Conservation (phyloP, 2,329 filamentous ascomycete genomes). For the Fonsecaea erecta region DNA sequence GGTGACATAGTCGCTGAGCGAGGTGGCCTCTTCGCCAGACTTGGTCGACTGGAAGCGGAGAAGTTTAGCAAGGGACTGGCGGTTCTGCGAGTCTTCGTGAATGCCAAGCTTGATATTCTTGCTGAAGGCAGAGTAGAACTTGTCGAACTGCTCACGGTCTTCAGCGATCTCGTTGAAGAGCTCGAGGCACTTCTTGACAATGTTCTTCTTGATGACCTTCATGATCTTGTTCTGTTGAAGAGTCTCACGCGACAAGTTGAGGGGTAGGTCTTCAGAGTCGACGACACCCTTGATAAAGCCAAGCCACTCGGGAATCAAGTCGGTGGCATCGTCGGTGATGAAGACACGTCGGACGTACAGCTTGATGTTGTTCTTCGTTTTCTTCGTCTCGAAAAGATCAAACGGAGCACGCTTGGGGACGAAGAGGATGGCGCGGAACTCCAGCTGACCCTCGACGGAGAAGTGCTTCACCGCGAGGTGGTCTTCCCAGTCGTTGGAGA, state of each 20-base stretch:
- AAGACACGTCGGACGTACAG: conserved; percentile 99
- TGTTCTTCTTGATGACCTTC: conserved; percentile 99
- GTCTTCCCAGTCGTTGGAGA: conserved; percentile 99
- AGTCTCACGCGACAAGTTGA: conserved; percentile 99
- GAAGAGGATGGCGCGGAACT: conserved; percentile 99
- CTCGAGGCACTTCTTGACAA: conserved; percentile 99
- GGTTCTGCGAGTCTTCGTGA: conserved; percentile 99
- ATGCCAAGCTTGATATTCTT: conserved; percentile 99
- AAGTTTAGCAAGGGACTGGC: conserved; percentile 88
- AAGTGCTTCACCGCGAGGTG: conserved; percentile 99
- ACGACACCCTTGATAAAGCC: conserved; percentile 99
- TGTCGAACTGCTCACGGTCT: conserved; percentile 99
- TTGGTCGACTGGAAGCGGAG: conserved; percentile 99
- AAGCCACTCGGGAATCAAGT: conserved; percentile 99
- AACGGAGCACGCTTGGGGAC: conserved; percentile 99
- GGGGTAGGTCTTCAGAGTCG: conserved; percentile 98
- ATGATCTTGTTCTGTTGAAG: conserved; percentile 99
- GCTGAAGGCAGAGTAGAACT: conserved; percentile 99
- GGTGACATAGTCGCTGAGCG: conserved; percentile 94
- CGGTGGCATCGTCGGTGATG: conserved; percentile 99
- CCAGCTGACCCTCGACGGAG: conserved; percentile 99
- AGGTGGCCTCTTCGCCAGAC: conserved; percentile 94
- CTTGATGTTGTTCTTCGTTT: conserved; percentile 99
- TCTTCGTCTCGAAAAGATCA: conserved; percentile 99
- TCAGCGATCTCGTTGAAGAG: conserved; percentile 99